phyloP scores from a whole-genome alignment of 306 rosid species.

The Myrica gale region DNA sequence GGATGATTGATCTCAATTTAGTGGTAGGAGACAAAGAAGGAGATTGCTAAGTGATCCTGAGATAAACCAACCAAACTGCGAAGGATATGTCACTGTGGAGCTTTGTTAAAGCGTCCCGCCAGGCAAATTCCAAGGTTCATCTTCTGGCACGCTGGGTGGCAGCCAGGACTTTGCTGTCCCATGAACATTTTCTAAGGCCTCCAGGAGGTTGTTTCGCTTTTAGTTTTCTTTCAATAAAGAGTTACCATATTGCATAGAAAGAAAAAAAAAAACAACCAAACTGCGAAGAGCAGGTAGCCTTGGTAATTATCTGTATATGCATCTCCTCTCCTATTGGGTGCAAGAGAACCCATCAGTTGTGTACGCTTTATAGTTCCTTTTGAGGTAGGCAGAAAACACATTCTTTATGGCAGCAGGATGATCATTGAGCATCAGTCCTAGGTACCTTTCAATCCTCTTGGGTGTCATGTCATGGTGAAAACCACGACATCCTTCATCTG shows the following conservation, averaged over 20 bases:
- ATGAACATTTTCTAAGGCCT: no score
- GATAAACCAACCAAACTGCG: not conserved
- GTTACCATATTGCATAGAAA: no score
- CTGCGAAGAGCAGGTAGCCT: not conserved
- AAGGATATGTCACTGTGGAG: no score
- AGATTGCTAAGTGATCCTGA: not conserved
- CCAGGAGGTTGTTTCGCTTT: no score
- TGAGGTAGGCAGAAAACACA: not conserved
- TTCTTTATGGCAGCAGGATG: not conserved
- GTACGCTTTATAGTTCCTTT: not conserved
- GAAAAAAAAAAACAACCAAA: not conserved
- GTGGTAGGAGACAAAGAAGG: constrained; percentile 1
- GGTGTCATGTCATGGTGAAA: not conserved
- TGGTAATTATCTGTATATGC: not conserved
- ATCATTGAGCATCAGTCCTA: not conserved
- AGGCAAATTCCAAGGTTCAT: no score
- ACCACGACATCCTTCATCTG: not conserved
- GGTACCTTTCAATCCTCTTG: not conserved
- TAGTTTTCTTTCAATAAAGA: no score
- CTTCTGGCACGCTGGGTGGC: no score
- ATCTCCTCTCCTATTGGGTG: constrained; percentile 1
- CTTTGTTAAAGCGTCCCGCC: no score
- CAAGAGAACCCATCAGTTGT: not conserved
- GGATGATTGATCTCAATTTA: not conserved
- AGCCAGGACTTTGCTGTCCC: no score